A percentile compares a stretch with the other conserved stretches of the same genome.
Conservation (phyloP, 305 asterid species). For the Plantago coronopus region DNA sequence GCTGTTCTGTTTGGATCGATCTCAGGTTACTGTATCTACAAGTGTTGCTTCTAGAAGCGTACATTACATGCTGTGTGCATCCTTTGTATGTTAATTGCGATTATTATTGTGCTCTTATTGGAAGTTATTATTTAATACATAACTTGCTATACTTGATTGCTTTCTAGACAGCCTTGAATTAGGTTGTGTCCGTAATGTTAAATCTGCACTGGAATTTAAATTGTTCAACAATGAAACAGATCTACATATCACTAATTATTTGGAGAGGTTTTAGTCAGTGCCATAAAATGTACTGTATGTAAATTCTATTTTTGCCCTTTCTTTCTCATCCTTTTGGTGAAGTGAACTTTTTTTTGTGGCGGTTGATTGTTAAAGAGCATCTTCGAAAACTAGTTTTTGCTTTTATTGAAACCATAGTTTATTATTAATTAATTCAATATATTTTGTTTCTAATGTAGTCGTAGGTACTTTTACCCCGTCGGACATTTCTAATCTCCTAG, state of each 20-base stretch:
- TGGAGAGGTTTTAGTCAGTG: background rate
- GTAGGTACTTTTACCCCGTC: conserved; percentile 2
- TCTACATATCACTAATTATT: background rate
- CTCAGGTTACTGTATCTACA: background rate
- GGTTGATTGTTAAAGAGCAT: background rate
- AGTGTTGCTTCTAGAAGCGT: background rate
- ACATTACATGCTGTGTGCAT: background rate
- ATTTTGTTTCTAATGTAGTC: conserved; percentile 21
- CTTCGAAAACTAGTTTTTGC: background rate
- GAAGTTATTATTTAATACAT: background rate
- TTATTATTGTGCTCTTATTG: background rate
- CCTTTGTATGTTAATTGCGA: background rate
- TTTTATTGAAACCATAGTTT: background rate
- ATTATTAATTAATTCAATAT: background rate
- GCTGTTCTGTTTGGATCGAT: background rate
- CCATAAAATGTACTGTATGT: background rate
- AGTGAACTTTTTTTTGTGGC: background rate
- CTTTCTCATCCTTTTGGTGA: background rate
- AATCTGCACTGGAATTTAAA: conserved; percentile 3
- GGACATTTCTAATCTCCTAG: conserved; percentile 13
- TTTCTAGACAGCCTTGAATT: background rate
- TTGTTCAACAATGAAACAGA: background rate
- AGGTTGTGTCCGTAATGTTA: background rate
- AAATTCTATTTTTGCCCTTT: background rate
- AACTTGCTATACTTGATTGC: background rate